phyloP scores from a whole-genome alignment of 2,329 filamentous ascomycete species.

The Neurospora crassa region DNA sequence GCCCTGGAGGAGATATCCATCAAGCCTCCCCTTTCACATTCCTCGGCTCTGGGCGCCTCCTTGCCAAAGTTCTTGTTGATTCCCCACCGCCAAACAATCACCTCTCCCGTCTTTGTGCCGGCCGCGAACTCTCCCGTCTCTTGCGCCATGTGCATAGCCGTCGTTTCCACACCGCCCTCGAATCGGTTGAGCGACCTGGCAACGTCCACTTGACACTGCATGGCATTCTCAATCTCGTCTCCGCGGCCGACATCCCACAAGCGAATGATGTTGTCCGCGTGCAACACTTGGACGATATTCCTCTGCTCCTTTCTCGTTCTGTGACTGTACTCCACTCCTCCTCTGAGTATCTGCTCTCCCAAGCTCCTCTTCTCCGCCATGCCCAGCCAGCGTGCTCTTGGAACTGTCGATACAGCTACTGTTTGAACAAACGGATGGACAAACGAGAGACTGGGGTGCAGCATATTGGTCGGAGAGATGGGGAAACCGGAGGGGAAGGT shows the following conservation, averaged over 20 bases:
- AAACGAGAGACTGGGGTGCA: slow-evolving; percentile 79
- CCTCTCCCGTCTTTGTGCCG: slow-evolving; percentile 73
- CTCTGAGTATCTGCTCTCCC: slow-evolving; percentile 68
- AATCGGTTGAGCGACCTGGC: slow-evolving; percentile 72
- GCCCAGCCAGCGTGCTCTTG: slow-evolving; percentile 76
- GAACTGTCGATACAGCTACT: slow-evolving; percentile 61
- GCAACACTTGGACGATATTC: slow-evolving; percentile 76
- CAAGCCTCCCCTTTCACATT: slow-evolving; percentile 57
- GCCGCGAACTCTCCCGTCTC: slow-evolving; percentile 76
- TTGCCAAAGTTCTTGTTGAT: slow-evolving; percentile 63
- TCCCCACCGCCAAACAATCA: slow-evolving; percentile 83
- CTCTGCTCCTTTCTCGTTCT: slow-evolving; percentile 47
- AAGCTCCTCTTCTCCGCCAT: slow-evolving; percentile 74
- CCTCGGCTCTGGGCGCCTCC: slow-evolving; percentile 41
- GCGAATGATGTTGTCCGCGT: slow-evolving; percentile 84
- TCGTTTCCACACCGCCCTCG: slow-evolving; percentile 61
- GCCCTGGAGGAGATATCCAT: slow-evolving; percentile 65
- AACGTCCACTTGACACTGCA: slow-evolving; percentile 76
- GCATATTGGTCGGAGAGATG: slow-evolving; percentile 84
- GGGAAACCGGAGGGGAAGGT: slow-evolving; percentile 89
- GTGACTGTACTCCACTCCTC: slow-evolving; percentile 60
- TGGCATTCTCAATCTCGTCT: slow-evolving; percentile 85
- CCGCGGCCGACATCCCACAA: slow-evolving; percentile 88
- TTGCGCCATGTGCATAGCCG: slow-evolving; percentile 70
- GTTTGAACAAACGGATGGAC: slow-evolving; percentile 82